Percentiles rank a stretch among this genome's conserved stretches.
These are phyloP conservation scores for Nakaseomyces kungkrabaensis DNA, from an alignment of 1,139 yeast genomes.

Conservation along the genomic window DNA sequence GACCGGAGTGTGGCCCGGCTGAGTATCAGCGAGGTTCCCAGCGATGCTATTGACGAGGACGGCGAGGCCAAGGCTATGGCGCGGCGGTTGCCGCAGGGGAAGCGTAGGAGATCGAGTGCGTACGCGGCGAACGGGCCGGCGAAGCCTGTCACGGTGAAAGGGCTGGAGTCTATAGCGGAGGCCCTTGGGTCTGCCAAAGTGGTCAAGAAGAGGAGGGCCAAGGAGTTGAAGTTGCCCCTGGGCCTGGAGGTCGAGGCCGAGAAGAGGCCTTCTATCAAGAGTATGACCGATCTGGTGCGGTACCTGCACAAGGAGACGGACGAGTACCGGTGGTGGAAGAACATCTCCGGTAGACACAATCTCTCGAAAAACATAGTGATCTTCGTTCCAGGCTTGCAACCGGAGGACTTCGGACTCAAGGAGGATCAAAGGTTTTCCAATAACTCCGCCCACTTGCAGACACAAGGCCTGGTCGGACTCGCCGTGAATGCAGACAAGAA, in stretches of 20 bases:
- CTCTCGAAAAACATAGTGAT: conserved; percentile 50
- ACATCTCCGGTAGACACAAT: conserved; percentile 7
- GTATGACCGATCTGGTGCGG: not conserved
- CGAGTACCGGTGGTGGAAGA: not conserved
- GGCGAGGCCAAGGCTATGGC: conserved; percentile 3
- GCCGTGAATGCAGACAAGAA: conserved; percentile 27
- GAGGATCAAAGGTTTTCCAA: conserved; percentile 10
- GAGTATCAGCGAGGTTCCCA: conserved; percentile 19
- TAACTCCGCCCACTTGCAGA: conserved; percentile 2
- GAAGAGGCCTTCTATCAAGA: not conserved
- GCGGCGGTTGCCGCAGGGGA: conserved; percentile 9
- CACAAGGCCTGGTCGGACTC: conserved; percentile 1
- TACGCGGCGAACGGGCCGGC: conserved; percentile 8
- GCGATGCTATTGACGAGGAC: conserved; percentile 1
- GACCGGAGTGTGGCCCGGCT: conserved; percentile 17
- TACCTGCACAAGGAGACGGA: not conserved
- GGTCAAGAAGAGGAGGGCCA: conserved; percentile 1
- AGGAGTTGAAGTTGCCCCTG: not conserved
- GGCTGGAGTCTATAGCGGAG: conserved; percentile 3
- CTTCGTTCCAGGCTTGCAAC: conserved; percentile 57
- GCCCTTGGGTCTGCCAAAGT: not conserved
- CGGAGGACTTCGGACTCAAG: conserved; percentile 33
- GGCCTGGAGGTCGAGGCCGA: not conserved
- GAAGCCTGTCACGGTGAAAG: conserved; percentile 6
- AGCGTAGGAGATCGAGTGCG: conserved; percentile 32